These are phyloP conservation scores for Cladobotryum mycophilum DNA, from an alignment of 2,329 filamentous ascomycete genomes.

Conservation along the genomic window DNA sequence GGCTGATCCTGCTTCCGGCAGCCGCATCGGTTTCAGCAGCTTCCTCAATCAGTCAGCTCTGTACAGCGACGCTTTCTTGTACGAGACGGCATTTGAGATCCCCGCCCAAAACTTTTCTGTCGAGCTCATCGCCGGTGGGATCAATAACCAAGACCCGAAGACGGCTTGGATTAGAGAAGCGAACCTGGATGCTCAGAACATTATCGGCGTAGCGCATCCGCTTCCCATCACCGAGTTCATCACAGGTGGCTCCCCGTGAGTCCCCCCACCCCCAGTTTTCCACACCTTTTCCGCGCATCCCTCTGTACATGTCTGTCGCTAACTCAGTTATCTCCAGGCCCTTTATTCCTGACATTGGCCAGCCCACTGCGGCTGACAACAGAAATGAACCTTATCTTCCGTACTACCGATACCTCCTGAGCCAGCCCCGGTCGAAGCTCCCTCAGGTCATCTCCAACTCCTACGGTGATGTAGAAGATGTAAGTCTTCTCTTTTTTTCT, in stretches of 20 bases:
- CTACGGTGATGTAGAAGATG: no score
- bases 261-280: conserved; percentile 1
- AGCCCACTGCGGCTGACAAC: no score
- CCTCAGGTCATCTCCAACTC: no score
- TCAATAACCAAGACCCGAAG: conserved; percentile 5
- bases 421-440: no score
- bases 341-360: no score
- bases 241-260: conserved; percentile 2
- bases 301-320: no score
- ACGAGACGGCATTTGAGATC: conserved; percentile 1
- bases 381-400: no score
- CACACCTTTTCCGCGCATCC: no score
- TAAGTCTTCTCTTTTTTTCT: no score
- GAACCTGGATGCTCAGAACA: conserved; percentile 15
- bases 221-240: conserved; percentile 12
- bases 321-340: no score
- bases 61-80: conserved; percentile 8
- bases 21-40: conserved; percentile 10
- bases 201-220: conserved; percentile 7
- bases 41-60: conserved; percentile 11
- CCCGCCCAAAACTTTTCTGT: conserved; percentile 8
- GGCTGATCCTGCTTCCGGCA: conserved; percentile 6
- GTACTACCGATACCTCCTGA: no score
- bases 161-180: conserved; percentile 9
- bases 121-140: conserved; percentile 4